Evolutionary conservation across 169 alveolate species (phyloP), one percentile per base, ranked within the genome.

Genomic region (Plasmodium gaboni): DNA sequence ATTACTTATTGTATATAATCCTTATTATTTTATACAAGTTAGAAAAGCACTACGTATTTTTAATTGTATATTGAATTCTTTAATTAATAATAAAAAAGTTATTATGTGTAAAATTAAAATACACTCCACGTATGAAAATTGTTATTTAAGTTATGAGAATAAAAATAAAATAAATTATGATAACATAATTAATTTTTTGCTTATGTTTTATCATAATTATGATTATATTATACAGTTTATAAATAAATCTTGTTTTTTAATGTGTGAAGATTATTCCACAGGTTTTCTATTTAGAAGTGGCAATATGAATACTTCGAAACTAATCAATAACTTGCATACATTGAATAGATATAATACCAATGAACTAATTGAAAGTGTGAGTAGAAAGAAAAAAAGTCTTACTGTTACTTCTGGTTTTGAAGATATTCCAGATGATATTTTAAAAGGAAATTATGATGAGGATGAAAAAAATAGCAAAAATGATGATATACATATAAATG

Each of bases 251-350:
- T 67, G 90, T 15, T 80, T 67, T 61, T 55, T 80, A 32, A 80
- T 80, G 90, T 80, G 90, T 26, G 90, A 80, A 55, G 90, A 80
- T 68, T 80, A 80, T 80, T 78, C 69, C 5, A 69, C 67, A 28
- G 50, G 57, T 24, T 22, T 69, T 3, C 55, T 26, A 44, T 80
- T 80, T 72, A 63, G 57, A 44, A 80, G 59, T 60, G 71, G 59
- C 0, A 53, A 48, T 24, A 22, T 63, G 32, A 65, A 46, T 13
- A 71, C 22, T 55, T 15, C 1, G 9, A 7, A 3, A 5, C 1
- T 32, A 0, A 6, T 8, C 5, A 32, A 32, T 5, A 32, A 32
- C 0, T 0, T 32, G 44, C 1, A 0, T 32, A 32, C 44, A 32
- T 32, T 32, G 4, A 32, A 32, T 5, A 8, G 9, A 32, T 32